Evolutionary conservation across 2,329 filamentous ascomycete species (phyloP), one percentile per base, ranked within the genome.

Genomic region (Monosporascus cannonballus): DNA sequence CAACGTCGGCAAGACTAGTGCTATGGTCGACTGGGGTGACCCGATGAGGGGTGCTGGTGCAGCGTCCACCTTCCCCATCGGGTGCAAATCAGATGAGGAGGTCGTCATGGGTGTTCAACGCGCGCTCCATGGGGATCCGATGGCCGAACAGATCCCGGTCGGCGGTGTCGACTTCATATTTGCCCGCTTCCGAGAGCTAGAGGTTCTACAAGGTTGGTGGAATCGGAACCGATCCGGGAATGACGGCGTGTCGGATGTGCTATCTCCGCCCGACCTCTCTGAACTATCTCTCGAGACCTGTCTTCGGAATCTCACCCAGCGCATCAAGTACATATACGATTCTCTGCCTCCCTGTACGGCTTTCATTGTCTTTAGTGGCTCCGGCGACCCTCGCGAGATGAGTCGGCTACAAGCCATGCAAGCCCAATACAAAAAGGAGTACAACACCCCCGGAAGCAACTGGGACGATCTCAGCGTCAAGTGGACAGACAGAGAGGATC

Each of bases 1-100:
- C 11, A 73, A 78, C 37, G 73, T 76, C 4, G 80, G 80, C 57
- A 85, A 85, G 68, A 83, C 78, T 1, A 87, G 85, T 54, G 89
- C 87, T 2, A 83, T 95, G 34, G 80, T 97, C 22, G 94, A 99
- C 71, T 96, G 93, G 87, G 93, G 92, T 49, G 87, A 91, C 55
- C 88, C 89, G 15, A 73, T 74, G 50, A 79, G 79, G 62, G 81
- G 81, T 17, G 74, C 76, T 5, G 81, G 81, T 48, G 75, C 72
- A 45, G 79, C 79, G 44, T 80, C 83, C 4, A 81, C 76, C 4
- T 72, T 79, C 56, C 72, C 77, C 37, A 76, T 86, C 42, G 77
- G 77, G 17, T 86, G 83, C 66, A 71, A 69, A 42, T 78, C 75
- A 44, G 83, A 86, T 65, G 79, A 83, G 38, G 81, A 86, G 15